phyloP scores from a whole-genome alignment of 73 alveolate genomes.

The Tetrahymena elliotti region DNA sequence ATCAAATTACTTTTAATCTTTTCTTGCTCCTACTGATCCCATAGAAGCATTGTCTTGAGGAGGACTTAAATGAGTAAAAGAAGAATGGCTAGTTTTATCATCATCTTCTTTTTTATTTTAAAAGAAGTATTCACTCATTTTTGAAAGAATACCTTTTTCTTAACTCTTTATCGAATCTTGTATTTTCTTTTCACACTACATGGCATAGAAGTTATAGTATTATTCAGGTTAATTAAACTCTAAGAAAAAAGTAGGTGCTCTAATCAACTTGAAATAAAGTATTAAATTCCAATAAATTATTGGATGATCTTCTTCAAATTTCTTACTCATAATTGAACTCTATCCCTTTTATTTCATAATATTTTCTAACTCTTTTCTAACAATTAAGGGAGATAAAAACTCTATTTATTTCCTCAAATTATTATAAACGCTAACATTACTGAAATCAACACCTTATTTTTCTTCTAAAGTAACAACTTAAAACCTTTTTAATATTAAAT shows the following conservation, averaged over 20 bases:
- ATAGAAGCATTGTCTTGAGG: neutral
- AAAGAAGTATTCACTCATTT: neutral
- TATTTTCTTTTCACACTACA: neutral
- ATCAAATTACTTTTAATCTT: neutral
- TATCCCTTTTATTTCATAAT: neutral
- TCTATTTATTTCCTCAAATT: neutral
- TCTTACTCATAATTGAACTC: neutral
- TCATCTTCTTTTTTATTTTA: neutral
- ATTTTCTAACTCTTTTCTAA: neutral
- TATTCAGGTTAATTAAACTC: neutral
- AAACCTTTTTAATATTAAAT: neutral
- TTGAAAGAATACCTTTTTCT: neutral
- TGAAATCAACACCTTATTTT: neutral
- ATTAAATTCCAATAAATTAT: neutral
- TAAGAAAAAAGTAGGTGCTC: neutral
- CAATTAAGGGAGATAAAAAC: neutral
- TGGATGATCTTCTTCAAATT: neutral
- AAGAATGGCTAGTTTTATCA: neutral
- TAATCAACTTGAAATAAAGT: neutral
- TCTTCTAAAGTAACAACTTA: neutral
- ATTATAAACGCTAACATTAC: neutral
- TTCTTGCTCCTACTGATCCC: neutral
- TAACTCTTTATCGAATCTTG: neutral
- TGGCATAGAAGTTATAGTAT: neutral
- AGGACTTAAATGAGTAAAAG: neutral